phyloP scores from a whole-genome alignment of 2,329 filamentous ascomycete genomes.

The Fusarium burgessii region DNA sequence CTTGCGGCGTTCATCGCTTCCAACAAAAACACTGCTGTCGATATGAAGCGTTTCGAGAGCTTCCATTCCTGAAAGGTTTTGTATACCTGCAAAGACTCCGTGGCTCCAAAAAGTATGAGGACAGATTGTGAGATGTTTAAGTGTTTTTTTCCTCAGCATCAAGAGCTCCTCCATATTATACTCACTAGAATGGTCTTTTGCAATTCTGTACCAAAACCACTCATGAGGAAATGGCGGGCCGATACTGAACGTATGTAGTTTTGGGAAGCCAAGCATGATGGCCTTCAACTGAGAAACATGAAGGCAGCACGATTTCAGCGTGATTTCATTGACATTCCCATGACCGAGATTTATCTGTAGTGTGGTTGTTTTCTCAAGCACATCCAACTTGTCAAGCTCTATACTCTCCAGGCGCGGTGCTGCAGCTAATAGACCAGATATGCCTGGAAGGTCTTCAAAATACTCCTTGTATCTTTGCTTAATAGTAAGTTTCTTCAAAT shows the following conservation, averaged over 20 bases:
- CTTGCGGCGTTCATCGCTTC: background rate
- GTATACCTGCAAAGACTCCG: background rate
- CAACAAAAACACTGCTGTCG: background rate
- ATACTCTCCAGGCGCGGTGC: background rate
- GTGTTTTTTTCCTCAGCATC: background rate
- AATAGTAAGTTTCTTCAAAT: background rate
- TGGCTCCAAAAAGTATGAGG: background rate
- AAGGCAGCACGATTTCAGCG: background rate
- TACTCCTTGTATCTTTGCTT: accelerated
- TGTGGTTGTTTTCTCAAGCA: background rate
- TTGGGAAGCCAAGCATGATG: background rate
- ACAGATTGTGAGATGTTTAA: background rate
- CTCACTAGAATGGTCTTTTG: no score
- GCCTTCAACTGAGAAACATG: background rate
- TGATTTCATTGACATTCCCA: background rate
- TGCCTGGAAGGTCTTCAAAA: accelerated
- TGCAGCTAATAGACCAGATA: background rate
- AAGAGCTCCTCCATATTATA: background rate
- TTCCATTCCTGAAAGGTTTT: background rate
- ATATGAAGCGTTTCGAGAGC: background rate
- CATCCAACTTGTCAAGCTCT: background rate
- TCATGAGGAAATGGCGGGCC: background rate
- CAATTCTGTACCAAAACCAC: no score
- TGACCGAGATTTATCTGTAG: background rate
- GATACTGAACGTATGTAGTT: background rate